Evolutionary conservation across 2,329 filamentous ascomycete genomes (phyloP).

Genomic region (Aschersonia sp.): DNA sequence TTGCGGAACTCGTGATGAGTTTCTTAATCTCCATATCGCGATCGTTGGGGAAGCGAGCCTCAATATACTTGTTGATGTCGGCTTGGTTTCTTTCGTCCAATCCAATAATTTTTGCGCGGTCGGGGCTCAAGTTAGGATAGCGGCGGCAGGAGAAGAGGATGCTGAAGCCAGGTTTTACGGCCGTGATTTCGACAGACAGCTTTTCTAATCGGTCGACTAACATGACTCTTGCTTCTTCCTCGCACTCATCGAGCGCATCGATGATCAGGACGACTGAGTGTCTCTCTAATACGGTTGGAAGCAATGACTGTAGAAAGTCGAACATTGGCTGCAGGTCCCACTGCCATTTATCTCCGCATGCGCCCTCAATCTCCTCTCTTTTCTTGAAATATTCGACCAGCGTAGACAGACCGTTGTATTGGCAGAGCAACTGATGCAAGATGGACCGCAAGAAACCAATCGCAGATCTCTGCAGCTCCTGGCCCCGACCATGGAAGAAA

Average conservation of each 20-base stretch:
- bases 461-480: background rate
- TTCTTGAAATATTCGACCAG: background rate
- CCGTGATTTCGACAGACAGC: background rate
- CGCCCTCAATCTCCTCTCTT: background rate
- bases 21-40: background rate
- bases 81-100: background rate
- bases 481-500: background rate
- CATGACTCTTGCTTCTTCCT: background rate
- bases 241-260: background rate
- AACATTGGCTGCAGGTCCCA: background rate
- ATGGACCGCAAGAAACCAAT: background rate
- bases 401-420: background rate
- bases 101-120: background rate
- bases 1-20: background rate
- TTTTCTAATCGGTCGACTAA: background rate
- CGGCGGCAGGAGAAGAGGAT: background rate
- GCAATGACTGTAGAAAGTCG: background rate
- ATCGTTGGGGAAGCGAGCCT: background rate
- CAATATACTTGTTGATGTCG: background rate
- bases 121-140: background rate
- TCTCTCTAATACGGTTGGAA: background rate
- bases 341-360: background rate
- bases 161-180: background rate
- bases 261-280: background rate
- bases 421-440: background rate